These are phyloP conservation scores for Epithemia pelagica DNA, from an alignment of 108 stramenopile species.

Conservation along the genomic window DNA sequence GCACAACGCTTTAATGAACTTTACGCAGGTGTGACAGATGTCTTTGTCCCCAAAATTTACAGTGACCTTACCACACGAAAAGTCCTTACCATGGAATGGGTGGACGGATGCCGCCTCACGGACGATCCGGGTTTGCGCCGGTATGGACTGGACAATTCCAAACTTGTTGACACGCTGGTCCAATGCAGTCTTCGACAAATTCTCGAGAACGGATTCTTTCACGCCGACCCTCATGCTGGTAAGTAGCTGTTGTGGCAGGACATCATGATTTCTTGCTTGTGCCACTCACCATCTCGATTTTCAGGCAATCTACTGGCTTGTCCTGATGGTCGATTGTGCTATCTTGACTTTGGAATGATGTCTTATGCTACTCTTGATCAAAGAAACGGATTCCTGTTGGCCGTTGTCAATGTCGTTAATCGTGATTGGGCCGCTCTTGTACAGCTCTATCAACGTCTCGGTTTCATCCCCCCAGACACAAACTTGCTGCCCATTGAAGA, in stretches of 20 bases:
- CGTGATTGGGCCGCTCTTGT: constrained; percentile 88
- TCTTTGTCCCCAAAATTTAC: constrained; percentile 93
- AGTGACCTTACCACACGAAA: constrained; percentile 81
- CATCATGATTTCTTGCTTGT: constrained; percentile 3
- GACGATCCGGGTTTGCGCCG: constrained; percentile 59
- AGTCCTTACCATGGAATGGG: constrained; percentile 97
- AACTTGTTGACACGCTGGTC: constrained; percentile 89
- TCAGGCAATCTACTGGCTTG: constrained; percentile 83
- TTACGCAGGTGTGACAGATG: constrained; percentile 81
- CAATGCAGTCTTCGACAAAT: constrained; percentile 91
- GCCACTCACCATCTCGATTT: not conserved
- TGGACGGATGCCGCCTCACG: constrained; percentile 83
- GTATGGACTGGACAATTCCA: constrained; percentile 62
- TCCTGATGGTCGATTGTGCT: constrained; percentile 79
- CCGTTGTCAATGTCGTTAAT: constrained; percentile 96
- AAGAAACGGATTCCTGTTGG: constrained; percentile 90
- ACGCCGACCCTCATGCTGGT: constrained; percentile 25
- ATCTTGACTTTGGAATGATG: constrained; percentile 97
- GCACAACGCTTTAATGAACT: constrained; percentile 90
- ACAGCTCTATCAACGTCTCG: constrained; percentile 74
- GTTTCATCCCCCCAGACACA: constrained; percentile 88
- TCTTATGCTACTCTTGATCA: constrained; percentile 80
- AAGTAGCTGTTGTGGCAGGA: not conserved
- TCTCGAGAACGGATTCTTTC: constrained; percentile 88
- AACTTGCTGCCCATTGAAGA: constrained; percentile 84